These are phyloP conservation scores for Catunica adiposa DNA, from an alignment of 2,329 filamentous ascomycete species.

Conservation along the genomic window DNA sequence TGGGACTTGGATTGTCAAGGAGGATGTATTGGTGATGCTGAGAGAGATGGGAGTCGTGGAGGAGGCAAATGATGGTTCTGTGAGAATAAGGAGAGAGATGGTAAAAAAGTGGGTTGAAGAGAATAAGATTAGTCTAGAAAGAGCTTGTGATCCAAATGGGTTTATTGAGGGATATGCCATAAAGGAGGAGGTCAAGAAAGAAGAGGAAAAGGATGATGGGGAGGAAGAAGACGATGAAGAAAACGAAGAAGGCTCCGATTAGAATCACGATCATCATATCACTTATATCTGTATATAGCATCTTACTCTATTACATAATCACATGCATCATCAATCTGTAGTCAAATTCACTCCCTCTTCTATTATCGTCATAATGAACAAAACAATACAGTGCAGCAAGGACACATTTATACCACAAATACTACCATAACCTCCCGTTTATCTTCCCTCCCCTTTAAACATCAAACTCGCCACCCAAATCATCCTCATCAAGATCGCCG, in stretches of 20 bases:
- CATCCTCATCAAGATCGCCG: constrained; percentile 90
- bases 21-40: constrained; percentile 66
- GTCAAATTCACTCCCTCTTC: constrained; percentile 4
- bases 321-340: not conserved
- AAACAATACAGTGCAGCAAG: constrained; percentile 5
- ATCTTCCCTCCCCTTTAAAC: constrained; percentile 56
- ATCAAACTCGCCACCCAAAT: constrained; percentile 89
- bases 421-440: not conserved
- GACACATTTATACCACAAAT: not conserved
- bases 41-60: constrained; percentile 52
- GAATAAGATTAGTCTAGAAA: constrained; percentile 45
- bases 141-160: constrained; percentile 54
- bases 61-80: constrained; percentile 8
- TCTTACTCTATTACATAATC: not conserved
- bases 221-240: not conserved
- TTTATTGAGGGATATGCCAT: constrained; percentile 54
- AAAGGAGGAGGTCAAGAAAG: constrained; percentile 24
- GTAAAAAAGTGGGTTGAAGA: constrained; percentile 40
- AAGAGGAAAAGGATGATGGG: not conserved
- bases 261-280: not conserved
- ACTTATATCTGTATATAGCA: not conserved
- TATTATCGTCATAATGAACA: constrained; percentile 9
- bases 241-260: not conserved
- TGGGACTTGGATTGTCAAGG: constrained; percentile 66
- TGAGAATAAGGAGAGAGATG: not conserved